Evolutionary conservation across 169 alveolate species (phyloP), one percentile per base, ranked within the genome.

Genomic region (Babesia divergens): DNA sequence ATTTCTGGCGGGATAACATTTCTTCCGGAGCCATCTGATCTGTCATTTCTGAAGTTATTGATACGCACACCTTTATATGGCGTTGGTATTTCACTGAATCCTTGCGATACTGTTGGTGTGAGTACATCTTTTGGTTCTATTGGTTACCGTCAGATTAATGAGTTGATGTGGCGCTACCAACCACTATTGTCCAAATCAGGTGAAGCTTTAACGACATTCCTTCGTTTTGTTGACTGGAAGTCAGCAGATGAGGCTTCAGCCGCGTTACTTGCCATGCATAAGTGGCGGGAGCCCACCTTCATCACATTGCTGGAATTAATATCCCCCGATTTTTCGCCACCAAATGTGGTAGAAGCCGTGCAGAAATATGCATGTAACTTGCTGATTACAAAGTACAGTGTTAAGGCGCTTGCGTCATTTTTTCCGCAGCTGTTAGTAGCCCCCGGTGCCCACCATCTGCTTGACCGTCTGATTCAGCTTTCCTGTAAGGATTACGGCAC

Each of bases 221-320:
- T 86, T 5, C 81, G 89, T 32, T 82, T 69, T 34, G 77, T 82
- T 11, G 79, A 86, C 32, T 86, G 86, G 83, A 38, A 50, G 0
- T 47, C 62, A 26, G 50, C 42, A 42, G 16, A 34, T 20, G 89
- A 84, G 56, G 37, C 52, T 50, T 54, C 47, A n/a, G 76, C 58
- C 9, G 86, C 86, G 13, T 46, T 64, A 37, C 24, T 32, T 11
- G 59, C 74, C 11, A 47, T 76, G 58, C 42, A 44, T 14, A 24
- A 34, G n/a, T 86, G 90, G 92, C 35, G 66, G 0, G 49, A 70
- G 35, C 88, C 88, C 6, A 20, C 42, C 37, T 40, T 76, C 13
- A 83, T 49, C 26, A 65, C 79, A 26, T 53, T 86, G 37, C 44
- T 86, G 55, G 92, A 86, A 40, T 42, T 86, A n/a, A 34, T 86